phyloP scores from a whole-genome alignment of 768 basidiomycete genomes.

The Lactarius hengduanensis region DNA sequence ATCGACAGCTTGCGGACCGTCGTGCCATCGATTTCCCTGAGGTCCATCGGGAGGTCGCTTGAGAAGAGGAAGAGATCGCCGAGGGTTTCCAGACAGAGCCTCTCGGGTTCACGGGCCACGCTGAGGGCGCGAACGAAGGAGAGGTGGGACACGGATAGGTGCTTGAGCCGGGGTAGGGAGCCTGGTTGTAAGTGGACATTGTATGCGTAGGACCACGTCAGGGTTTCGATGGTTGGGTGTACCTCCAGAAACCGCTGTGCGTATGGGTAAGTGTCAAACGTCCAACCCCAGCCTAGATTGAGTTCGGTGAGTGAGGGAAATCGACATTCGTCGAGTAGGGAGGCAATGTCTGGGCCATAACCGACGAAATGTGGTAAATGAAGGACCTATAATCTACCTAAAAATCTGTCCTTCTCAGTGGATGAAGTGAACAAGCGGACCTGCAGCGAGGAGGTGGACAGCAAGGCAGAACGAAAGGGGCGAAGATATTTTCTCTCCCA shows the following conservation, averaged over 20 bases:
- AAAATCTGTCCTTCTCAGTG: background rate
- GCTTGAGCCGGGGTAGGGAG: conserved; percentile 19
- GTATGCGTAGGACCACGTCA: conserved; percentile 25
- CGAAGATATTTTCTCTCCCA: conserved; percentile 20
- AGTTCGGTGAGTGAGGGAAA: conserved; percentile 21
- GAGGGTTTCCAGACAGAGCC: conserved; percentile 21
- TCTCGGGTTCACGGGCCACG: conserved; percentile 14
- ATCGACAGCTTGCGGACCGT: conserved; percentile 22
- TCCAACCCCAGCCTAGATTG: conserved; percentile 27
- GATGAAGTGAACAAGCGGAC: conserved; percentile 1
- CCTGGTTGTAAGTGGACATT: conserved; percentile 12
- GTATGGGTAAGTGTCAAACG: conserved; percentile 22
- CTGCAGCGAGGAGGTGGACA: conserved; percentile 14
- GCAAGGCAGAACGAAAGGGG: conserved; percentile 15
- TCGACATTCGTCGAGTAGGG: conserved; percentile 20
- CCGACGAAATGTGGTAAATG: conserved; percentile 26
- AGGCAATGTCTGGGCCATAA: conserved; percentile 17
- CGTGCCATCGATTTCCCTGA: conserved; percentile 17
- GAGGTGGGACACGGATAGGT: conserved; percentile 26
- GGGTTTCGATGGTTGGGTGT: conserved; percentile 23
- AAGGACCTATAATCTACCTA: conserved; percentile 12
- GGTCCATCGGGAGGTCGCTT: conserved; percentile 22
- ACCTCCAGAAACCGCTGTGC: conserved; percentile 24
- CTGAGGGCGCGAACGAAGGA: conserved; percentile 25
- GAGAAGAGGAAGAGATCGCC: conserved; percentile 27